phyloP scores from a whole-genome alignment of 140 eudicot genomes.

The Ambrosia hybrid region DNA sequence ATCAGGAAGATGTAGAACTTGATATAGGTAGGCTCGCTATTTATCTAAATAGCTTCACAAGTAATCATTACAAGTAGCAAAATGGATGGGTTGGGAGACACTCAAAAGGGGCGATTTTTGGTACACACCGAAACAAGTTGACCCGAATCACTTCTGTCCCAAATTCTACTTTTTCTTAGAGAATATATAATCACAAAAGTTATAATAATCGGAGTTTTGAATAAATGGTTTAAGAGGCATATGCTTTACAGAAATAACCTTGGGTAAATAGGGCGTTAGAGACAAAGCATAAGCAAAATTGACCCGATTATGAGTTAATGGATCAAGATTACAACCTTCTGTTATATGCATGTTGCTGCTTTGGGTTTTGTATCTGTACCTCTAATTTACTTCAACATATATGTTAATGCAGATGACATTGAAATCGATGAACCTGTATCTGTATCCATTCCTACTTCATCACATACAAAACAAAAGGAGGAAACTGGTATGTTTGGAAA shows the following conservation, averaged over 20 bases:
- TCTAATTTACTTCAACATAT: background rate
- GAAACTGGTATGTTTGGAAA: conserved; percentile 35
- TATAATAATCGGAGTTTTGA: background rate
- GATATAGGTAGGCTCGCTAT: conserved; percentile 58
- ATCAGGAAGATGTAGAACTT: conserved; percentile 55
- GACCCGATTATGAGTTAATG: background rate
- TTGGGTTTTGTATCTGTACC: background rate
- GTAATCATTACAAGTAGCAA: background rate
- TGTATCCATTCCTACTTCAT: conserved; percentile 51
- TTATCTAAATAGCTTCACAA: background rate
- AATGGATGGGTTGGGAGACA: background rate
- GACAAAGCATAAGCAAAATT: background rate
- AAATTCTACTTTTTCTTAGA: background rate
- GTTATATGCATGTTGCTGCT: background rate
- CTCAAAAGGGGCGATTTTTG: conserved; percentile 6
- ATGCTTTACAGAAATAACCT: background rate
- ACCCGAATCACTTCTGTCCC: background rate
- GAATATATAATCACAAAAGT: background rate
- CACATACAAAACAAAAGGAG: conserved; percentile 48
- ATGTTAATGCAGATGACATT: conserved; percentile 58
- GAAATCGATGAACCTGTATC: conserved; percentile 73
- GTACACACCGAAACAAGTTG: background rate
- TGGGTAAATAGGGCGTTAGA: background rate
- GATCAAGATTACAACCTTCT: background rate
- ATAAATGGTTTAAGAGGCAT: background rate